phyloP scores from a whole-genome alignment of 2,329 filamentous ascomycete species.

The Periconia macrospinosa region DNA sequence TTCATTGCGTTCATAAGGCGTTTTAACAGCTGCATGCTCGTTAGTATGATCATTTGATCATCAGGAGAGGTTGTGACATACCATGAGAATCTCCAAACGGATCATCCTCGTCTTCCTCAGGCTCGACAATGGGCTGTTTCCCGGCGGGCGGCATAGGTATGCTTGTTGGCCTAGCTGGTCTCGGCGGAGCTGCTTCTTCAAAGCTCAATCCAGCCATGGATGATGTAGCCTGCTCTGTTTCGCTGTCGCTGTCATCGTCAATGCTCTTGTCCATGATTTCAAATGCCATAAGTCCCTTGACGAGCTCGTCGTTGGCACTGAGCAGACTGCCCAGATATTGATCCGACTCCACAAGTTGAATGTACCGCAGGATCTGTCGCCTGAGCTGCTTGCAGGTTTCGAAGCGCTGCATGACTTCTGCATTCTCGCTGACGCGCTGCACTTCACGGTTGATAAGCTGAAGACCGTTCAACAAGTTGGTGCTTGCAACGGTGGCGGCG shows the following conservation, averaged over 20 bases:
- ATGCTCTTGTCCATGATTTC: constrained; percentile 90
- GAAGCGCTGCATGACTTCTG: constrained; percentile 73
- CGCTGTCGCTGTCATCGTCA: constrained; percentile 69
- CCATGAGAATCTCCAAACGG: constrained; percentile 84
- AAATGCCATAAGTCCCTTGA: constrained; percentile 88
- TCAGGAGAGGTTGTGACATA: constrained; percentile 9
- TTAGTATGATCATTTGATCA: constrained; percentile 11
- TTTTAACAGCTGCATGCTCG: constrained; percentile 52
- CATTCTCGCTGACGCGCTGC: constrained; percentile 84
- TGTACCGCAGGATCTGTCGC: constrained; percentile 84
- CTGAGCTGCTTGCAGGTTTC: constrained; percentile 85
- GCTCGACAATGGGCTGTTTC: constrained; percentile 48
- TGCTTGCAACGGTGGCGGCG: constrained; percentile 85
- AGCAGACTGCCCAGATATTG: constrained; percentile 90
- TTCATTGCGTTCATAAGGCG: constrained; percentile 46
- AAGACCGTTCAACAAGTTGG: constrained; percentile 82
- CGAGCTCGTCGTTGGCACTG: constrained; percentile 94
- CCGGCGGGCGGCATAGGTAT: constrained; percentile 41
- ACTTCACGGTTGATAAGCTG: constrained; percentile 89
- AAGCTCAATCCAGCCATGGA: constrained; percentile 51
- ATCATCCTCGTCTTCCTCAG: constrained; percentile 66
- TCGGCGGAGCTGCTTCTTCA: constrained; percentile 49
- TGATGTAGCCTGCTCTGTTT: constrained; percentile 47
- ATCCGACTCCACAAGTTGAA: constrained; percentile 85
- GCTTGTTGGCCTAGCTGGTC: constrained; percentile 51